These are phyloP conservation scores for Calonectria naviculata DNA, from an alignment of 2,329 filamentous ascomycete species.

Conservation along the genomic window DNA sequence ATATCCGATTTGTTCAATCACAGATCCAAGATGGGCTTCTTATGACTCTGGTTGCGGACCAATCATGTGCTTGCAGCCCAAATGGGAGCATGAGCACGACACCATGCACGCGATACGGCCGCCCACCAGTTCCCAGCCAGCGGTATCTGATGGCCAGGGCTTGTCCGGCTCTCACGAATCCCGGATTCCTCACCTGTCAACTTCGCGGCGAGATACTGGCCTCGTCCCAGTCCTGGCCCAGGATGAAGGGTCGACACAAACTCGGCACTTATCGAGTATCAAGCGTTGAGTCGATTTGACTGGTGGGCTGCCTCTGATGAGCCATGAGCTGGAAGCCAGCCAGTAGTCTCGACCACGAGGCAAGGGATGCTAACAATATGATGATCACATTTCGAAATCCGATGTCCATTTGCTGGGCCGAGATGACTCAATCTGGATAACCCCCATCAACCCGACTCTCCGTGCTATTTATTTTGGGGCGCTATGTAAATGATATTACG, in stretches of 20 bases:
- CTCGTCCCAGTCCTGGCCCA: not conserved
- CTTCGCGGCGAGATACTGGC: not conserved
- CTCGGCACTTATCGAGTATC: constrained; percentile 1
- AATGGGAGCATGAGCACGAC: constrained; percentile 15
- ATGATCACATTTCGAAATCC: constrained; percentile 7
- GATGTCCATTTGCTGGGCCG: not conserved
- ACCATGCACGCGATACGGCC: constrained; percentile 25
- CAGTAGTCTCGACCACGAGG: constrained; percentile 7
- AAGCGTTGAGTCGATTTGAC: not conserved
- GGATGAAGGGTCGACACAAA: constrained; percentile 12
- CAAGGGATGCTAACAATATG: constrained; percentile 22
- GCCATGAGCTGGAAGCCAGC: not conserved
- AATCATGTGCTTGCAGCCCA: constrained; percentile 27
- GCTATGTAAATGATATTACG: constrained; percentile 1
- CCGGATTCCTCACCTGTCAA: constrained; percentile 15
- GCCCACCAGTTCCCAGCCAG: constrained; percentile 30
- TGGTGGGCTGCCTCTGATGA: constrained; percentile 3
- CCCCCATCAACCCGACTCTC: not conserved
- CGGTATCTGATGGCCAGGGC: constrained; percentile 21
- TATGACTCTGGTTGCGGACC: constrained; percentile 32
- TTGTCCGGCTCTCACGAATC: constrained; percentile 5
- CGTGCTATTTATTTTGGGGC: not conserved
- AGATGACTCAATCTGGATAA: constrained; percentile 2
- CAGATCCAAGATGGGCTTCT: constrained; percentile 33
- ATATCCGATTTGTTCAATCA: constrained; percentile 41